Conservation (phyloP, 805 yeast species). For the Saccharomycopsis amapae region DNA sequence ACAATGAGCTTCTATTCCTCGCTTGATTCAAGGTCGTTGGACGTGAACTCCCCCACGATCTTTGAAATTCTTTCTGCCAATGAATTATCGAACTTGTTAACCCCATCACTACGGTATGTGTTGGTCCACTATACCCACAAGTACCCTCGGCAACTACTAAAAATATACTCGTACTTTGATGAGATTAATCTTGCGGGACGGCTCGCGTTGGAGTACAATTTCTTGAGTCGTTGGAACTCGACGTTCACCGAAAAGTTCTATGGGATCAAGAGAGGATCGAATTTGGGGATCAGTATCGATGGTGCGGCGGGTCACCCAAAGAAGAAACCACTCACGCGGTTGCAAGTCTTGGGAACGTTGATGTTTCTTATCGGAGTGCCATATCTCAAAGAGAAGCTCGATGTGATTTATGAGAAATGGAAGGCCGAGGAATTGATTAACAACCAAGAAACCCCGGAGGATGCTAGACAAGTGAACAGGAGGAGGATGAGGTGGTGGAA, state of each 20-base stretch:
- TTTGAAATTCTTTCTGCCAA: slow-evolving; percentile 81
- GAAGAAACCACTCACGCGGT: slow-evolving; percentile 42
- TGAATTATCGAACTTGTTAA: slow-evolving; percentile 67
- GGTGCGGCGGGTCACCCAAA: slow-evolving; percentile 30
- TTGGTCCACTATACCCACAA: slow-evolving; percentile 73
- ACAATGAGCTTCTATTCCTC: slow-evolving; percentile 75
- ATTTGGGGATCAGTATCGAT: slow-evolving; percentile 24
- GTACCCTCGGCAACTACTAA: slow-evolving; percentile 63
- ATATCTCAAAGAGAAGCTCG: slow-evolving; percentile 63
- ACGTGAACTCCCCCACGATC: slow-evolving; percentile 72
- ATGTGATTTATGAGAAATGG: slow-evolving; percentile 53
- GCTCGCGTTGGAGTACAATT: slow-evolving; percentile 63
- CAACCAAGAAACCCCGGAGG: slow-evolving; percentile 22
- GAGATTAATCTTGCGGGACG: slow-evolving; percentile 60
- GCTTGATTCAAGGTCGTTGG: slow-evolving; percentile 68
- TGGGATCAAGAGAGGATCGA: slow-evolving; percentile 61
- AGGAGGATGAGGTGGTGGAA: too few species aligned
- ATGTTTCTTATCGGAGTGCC: slow-evolving; percentile 58
- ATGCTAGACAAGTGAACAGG: slow-evolving; percentile 26
- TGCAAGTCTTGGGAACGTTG: slow-evolving; percentile 50
- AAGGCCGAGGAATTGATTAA: slow-evolving; percentile 52
- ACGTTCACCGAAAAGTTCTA: slow-evolving; percentile 89
- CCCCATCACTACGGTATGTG: slow-evolving; percentile 77
- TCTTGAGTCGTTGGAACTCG: slow-evolving; percentile 67
- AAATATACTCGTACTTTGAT: slow-evolving; percentile 63